Percentiles rank a stretch among this genome's conserved stretches.
These are phyloP conservation scores for Xylariaceae sp. DNA, from an alignment of 2,329 filamentous ascomycete species.

Conservation along the genomic window DNA sequence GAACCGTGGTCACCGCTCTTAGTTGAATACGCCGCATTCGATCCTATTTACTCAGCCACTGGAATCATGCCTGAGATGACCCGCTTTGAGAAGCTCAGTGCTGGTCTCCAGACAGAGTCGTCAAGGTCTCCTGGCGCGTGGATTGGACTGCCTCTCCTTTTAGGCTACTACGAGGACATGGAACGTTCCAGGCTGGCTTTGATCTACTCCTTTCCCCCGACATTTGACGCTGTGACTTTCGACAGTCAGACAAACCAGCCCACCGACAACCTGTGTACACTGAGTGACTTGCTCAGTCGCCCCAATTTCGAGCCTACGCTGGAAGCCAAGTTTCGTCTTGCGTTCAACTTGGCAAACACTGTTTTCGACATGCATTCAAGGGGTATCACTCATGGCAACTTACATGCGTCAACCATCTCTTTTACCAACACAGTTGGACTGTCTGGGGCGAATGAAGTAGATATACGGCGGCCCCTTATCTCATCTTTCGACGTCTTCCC, in stretches of 20 bases:
- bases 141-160: constrained; percentile 55
- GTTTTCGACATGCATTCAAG: constrained; percentile 68
- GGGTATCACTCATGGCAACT: constrained; percentile 64
- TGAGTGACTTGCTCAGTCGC: constrained; percentile 48
- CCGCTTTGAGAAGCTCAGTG: constrained; percentile 58
- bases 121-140: constrained; percentile 50
- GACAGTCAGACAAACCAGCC: constrained; percentile 47
- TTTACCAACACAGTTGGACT: constrained; percentile 51
- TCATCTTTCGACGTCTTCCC: constrained; percentile 72
- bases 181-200: constrained; percentile 65
- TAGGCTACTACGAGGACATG: constrained; percentile 71
- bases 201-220: constrained; percentile 66
- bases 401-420: constrained; percentile 61
- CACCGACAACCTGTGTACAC: constrained; percentile 47
- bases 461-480: constrained; percentile 63
- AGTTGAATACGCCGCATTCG: constrained; percentile 65
- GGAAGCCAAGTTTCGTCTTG: constrained; percentile 71
- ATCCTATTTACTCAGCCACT: constrained; percentile 56
- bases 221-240: constrained; percentile 55
- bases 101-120: constrained; percentile 51
- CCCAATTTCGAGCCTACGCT: constrained; percentile 58
- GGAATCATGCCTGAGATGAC: constrained; percentile 60
- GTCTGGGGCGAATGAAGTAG: constrained; percentile 43
- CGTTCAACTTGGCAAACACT: constrained; percentile 65
- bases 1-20: constrained; percentile 54